phyloP scores from a whole-genome alignment of 208 protist genomes.

The Novymonas esmeraldas region DNA sequence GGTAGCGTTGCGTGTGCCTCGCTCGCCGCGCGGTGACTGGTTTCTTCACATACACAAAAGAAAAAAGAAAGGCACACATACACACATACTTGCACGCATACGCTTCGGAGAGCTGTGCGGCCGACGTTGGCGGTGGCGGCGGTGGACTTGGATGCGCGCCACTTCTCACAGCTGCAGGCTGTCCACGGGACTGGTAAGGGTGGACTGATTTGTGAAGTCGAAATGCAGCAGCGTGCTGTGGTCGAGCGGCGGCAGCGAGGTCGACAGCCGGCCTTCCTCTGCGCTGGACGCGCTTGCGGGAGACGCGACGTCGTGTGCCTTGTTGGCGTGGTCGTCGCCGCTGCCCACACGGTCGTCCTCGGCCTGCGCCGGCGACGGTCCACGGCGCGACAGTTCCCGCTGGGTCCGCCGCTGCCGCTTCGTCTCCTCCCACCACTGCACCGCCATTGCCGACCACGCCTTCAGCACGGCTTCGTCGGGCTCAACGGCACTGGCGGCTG shows the following conservation, averaged over 20 bases:
- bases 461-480: conserved; percentile 17
- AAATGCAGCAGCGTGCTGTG: conserved; percentile 27
- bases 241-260: conserved; percentile 13
- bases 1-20: too few relatives aligned
- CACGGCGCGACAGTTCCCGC: not conserved
- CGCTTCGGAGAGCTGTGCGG: too few relatives aligned
- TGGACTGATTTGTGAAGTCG: conserved; percentile 21
- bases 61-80: too few relatives aligned
- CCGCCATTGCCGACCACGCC: conserved; percentile 24
- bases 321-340: not conserved
- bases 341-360: conserved; percentile 3
- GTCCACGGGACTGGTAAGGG: conserved; percentile 13
- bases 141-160: too few relatives aligned
- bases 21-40: too few relatives aligned
- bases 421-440: conserved; percentile 34
- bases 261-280: not conserved
- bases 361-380: conserved; percentile 2
- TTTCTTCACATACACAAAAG: too few relatives aligned
- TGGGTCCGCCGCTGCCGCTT: conserved; percentile 23
- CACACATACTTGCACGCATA: too few relatives aligned
- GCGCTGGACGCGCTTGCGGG: conserved; percentile 14
- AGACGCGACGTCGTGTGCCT: conserved; percentile 12
- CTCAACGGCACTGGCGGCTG: not conserved
- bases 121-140: too few relatives aligned
- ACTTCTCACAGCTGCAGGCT: conserved; percentile 3